phyloP scores from a whole-genome alignment of 345 rosid genomes.

The Populus davidiana region DNA sequence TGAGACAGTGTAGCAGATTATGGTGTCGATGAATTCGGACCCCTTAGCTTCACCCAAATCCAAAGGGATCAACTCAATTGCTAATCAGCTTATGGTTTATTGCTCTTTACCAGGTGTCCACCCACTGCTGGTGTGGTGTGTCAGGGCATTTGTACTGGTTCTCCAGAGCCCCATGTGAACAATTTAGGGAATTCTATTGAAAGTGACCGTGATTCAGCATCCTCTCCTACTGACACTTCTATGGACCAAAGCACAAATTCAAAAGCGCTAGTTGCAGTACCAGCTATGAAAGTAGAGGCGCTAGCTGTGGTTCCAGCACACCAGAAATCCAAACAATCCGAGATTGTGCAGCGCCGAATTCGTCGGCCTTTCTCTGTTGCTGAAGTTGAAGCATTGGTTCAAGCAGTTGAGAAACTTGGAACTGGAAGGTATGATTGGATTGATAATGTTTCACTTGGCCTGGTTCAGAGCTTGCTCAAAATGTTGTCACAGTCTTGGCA shows the following conservation, averaged over 20 bases:
- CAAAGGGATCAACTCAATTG: background rate
- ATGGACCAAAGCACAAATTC: slow-evolving; percentile 47
- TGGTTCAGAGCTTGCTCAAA: background rate
- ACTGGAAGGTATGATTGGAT: slow-evolving; percentile 72
- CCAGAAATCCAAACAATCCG: slow-evolving; percentile 72
- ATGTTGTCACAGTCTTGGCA: background rate
- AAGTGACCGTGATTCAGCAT: slow-evolving; percentile 81
- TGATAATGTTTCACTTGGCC: background rate
- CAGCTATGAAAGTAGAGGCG: slow-evolving; percentile 58
- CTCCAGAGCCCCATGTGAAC: slow-evolving; percentile 34
- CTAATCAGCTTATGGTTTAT: slow-evolving; percentile 7
- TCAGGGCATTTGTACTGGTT: slow-evolving; percentile 31
- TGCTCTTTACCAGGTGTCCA: slow-evolving; percentile 45
- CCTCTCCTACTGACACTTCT: slow-evolving; percentile 53
- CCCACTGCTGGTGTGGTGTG: slow-evolving; percentile 22
- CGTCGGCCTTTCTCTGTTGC: slow-evolving; percentile 96
- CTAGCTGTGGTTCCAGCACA: slow-evolving; percentile 56
- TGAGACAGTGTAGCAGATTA: background rate
- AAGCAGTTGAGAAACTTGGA: slow-evolving; percentile 97
- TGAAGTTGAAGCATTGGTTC: slow-evolving; percentile 96
- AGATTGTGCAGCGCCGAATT: slow-evolving; percentile 85
- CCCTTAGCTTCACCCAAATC: background rate
- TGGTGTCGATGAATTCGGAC: background rate
- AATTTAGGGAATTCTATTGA: slow-evolving; percentile 53
- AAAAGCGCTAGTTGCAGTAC: slow-evolving; percentile 65